phyloP scores from a whole-genome alignment of 179 eudicot species.

The Silene coronaria region DNA sequence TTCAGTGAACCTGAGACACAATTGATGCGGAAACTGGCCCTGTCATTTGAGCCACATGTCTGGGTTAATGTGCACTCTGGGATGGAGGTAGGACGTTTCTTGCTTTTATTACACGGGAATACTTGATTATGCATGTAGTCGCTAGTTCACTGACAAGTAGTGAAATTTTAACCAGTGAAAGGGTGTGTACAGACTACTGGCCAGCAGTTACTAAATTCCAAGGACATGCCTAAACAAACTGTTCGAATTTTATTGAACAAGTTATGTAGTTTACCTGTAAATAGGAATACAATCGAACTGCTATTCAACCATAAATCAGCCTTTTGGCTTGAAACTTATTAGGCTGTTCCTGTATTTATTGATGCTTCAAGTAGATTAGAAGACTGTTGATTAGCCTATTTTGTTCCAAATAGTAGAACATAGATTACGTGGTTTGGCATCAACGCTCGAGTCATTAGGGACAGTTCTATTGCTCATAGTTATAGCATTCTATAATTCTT shows the following conservation, averaged over 20 bases:
- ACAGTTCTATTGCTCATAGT: neutral
- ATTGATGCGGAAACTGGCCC: slow-evolving; percentile 68
- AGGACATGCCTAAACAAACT: neutral
- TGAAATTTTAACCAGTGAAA: neutral
- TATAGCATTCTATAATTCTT: neutral
- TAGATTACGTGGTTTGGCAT: neutral
- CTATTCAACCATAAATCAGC: neutral
- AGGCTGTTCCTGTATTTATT: neutral
- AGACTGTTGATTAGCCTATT: neutral
- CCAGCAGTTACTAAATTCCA: neutral
- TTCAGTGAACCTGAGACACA: slow-evolving; percentile 96
- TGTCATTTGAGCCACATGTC: slow-evolving; percentile 80
- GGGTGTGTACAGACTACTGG: neutral
- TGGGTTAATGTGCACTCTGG: slow-evolving; percentile 99
- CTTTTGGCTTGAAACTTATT: neutral
- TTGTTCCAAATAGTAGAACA: neutral
- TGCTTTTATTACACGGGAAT: neutral
- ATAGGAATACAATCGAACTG: neutral
- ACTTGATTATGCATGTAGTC: neutral
- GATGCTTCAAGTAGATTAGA: neutral
- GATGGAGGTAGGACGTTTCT: slow-evolving; percentile 58
- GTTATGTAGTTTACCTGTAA: too few relatives aligned
- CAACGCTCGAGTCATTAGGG: too few relatives aligned
- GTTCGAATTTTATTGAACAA: neutral
- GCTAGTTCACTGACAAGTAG: neutral